Evolutionary conservation across 163 green algal genomes (phyloP), one percentile per base, ranked within the genome.

Genomic region (Volvox carteri): DNA sequence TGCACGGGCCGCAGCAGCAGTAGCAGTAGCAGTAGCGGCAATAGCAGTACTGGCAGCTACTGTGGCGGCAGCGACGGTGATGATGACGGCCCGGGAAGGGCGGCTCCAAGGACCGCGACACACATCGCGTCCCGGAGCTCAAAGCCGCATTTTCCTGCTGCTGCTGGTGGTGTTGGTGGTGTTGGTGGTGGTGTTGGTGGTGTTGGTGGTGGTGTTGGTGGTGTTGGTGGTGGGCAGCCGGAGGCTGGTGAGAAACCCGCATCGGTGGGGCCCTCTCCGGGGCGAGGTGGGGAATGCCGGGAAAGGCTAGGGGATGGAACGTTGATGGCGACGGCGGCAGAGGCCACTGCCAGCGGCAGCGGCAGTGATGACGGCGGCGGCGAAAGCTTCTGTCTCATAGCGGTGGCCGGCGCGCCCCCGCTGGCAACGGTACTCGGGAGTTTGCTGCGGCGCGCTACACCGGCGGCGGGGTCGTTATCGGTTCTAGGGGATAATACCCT

Each of bases 1-100:
- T 33, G 60, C 93, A 74, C 87, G 94, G 67, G 90, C 85, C n/a
- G n/a, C n/a, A n/a, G 86, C 88, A 2, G 92, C 79, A 12, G 95
- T 77, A n/a, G 8, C 72, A 46, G 72, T 11, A 46, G 72, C 28
- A 16, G 41, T 14, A 46, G 21, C 30, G 18, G 37, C 37, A 35
- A 44, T 7, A 76, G 33, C 67, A 46, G 67, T 19, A 28, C 23
- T 46, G 16, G 35, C 3, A 77, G 35, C 58, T 28, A 42, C 70
- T 39, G 44, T 11, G 25, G 73, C 44, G 44, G 44, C 9, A 30
- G n/a, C n/a, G 68, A 19, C 21, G 68, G 68, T 28, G 7, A 18
- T 5, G 68, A 5, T 50, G 37, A 3, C 68, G 68, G 37, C 62
- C 5, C 56, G 19, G 56, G 30, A 28, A 23, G 56, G 19, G 56